Evolutionary conservation across 2,329 filamentous ascomycete genomes (phyloP).

Genomic region (Fusarium sp.): DNA sequence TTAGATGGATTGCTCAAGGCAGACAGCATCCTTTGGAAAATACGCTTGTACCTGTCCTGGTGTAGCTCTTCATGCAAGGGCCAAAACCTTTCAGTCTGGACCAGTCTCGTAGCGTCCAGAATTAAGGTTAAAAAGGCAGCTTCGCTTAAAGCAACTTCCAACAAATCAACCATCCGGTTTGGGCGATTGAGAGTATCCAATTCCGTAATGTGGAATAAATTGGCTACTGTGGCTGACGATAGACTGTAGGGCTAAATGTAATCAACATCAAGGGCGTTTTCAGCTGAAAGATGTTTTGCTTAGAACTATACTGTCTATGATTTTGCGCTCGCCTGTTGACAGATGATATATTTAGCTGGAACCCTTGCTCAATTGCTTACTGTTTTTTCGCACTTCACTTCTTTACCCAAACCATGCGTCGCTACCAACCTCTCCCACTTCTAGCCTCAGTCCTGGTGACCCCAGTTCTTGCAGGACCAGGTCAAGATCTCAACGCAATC

Average conservation of each 20-base stretch:
- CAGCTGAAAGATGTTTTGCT: constrained; percentile 1
- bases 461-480: constrained; percentile 11
- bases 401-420: background rate
- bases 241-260: background rate
- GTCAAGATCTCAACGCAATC: constrained; percentile 19
- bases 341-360: background rate
- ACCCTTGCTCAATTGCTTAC: background rate
- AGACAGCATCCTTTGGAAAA: background rate
- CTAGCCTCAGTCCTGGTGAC: background rate
- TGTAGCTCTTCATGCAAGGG: background rate
- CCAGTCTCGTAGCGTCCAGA: constrained; percentile 3
- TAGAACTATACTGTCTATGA: background rate
- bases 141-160: background rate
- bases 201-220: background rate
- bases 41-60: background rate
- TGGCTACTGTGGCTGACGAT: constrained; percentile 9
- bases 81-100: background rate
- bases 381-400: accelerated
- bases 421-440: background rate
- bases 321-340: background rate
- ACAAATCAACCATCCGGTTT: constrained; percentile 9
- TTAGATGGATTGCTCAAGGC: background rate
- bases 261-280: background rate
- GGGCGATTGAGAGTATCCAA: background rate
- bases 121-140: constrained; percentile 24